phyloP scores from a whole-genome alignment of 345 rosid species.

The Camelina neglecta region DNA sequence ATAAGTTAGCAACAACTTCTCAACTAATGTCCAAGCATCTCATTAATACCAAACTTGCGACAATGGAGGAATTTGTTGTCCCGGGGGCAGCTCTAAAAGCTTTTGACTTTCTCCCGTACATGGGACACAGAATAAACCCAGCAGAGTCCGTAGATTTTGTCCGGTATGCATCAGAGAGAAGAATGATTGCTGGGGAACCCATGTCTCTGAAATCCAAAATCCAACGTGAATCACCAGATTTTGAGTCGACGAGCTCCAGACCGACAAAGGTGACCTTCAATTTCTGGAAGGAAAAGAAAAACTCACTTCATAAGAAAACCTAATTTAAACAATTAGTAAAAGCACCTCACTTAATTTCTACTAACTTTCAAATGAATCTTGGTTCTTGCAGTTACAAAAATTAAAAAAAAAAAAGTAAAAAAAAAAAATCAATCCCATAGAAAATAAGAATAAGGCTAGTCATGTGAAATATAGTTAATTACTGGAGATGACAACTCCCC shows the following conservation, averaged over 20 bases:
- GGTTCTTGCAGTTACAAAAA: slow-evolving; percentile 10
- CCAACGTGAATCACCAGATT: slow-evolving; percentile 86
- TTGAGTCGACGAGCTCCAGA: slow-evolving; percentile 77
- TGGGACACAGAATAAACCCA: slow-evolving; percentile 86
- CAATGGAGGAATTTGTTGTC: slow-evolving; percentile 79
- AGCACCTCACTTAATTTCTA: neutral
- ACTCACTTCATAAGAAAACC: neutral
- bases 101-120: slow-evolving; percentile 96
- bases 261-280: slow-evolving; percentile 88
- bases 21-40: slow-evolving; percentile 30
- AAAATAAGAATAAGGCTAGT: slow-evolving; percentile 19
- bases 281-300: slow-evolving; percentile 56
- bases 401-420: neutral
- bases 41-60: slow-evolving; percentile 70
- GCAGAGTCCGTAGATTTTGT: slow-evolving; percentile 66
- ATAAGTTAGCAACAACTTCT: slow-evolving; percentile 13
- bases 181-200: slow-evolving; percentile 82
- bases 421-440: neutral
- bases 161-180: slow-evolving; percentile 75
- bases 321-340: neutral
- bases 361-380: slow-evolving; percentile 11
- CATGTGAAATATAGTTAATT: neutral
- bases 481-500: neutral
- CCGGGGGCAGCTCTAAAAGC: slow-evolving; percentile 97
- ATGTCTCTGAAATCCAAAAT: slow-evolving; percentile 98